Evolutionary conservation across 495 filamentous ascomycete species (phyloP), one percentile per base, ranked within the genome.

Genomic region (Hypomontagnella monticulosa): DNA sequence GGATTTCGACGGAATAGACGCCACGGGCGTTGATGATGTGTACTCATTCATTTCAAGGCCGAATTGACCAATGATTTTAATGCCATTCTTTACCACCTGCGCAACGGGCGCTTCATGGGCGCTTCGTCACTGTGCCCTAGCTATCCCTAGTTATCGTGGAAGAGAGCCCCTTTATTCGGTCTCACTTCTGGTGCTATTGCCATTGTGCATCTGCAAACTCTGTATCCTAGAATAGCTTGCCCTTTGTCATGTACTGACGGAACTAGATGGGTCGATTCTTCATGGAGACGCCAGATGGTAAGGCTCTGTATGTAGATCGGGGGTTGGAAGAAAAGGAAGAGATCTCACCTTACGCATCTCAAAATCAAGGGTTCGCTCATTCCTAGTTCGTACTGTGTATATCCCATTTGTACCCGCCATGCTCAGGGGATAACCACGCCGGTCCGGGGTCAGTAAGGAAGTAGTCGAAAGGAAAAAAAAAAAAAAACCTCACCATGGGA

Each of bases 341-440:
- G 23, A 67, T 50, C 56, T 41, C 38, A 44, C 41, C 23, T 48
- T 12, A 30, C 50, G n/a, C 36, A 15, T 41, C 15, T 50, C 34
- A 41, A 41, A 55, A 9, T 43, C 51, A 55, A 43, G 12, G 48
- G 38, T n/a, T 55, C 40, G 15, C 33, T 53, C 32, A 54, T 52
- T 58, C 36, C 49, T 10, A 47, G 19, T 44, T 63, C 58, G 33
- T 67, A 67, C 64, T 67, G 64, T 67, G 58, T 42, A 62, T 57
- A 62, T 57, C 52, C 51, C 49, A 63, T 57, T 36, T 59, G n/a
- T 52, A 65, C 36, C 42, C 48, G 41, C 42, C 42, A 37, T 12
- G 42, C 23, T 36, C 47, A 52, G 55, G 55, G 49, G 41, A 47
- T 32, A 65, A 65, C 33, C 34, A 65, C 40, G 15, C 34, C 55